Conservation (phyloP, 2,329 filamentous ascomycete genomes). For the Ophiostoma novo-ulmi region DNA sequence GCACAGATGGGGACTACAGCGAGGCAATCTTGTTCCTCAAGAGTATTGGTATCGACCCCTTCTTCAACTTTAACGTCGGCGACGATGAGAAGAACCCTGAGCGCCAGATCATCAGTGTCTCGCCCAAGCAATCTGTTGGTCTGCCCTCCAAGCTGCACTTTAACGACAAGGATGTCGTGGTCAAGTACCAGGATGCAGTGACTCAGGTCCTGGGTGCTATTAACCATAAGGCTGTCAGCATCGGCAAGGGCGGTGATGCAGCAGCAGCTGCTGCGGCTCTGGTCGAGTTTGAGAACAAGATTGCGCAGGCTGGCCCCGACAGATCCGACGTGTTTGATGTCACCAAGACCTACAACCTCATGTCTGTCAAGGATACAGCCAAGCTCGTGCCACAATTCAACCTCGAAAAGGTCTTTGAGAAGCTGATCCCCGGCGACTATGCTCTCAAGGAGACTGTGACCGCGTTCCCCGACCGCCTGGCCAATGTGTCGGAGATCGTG, state of each 20-base stretch:
- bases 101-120: constrained; percentile 35
- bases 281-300: constrained; percentile 28
- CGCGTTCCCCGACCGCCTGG: constrained; percentile 55
- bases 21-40: constrained; percentile 46
- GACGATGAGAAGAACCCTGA: constrained; percentile 43
- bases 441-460: constrained; percentile 52
- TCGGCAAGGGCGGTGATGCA: constrained; percentile 28
- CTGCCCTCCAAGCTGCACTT: constrained; percentile 60
- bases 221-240: constrained; percentile 30
- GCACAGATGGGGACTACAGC: constrained; percentile 33
- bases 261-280: constrained; percentile 32
- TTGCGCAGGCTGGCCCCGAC: constrained; percentile 21
- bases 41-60: constrained; percentile 41
- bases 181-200: constrained; percentile 46
- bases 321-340: constrained; percentile 27
- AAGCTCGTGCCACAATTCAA: constrained; percentile 53
- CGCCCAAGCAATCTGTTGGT: constrained; percentile 49
- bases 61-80: constrained; percentile 36
- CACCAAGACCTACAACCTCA: constrained; percentile 60
- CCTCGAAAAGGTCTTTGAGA: constrained; percentile 48
- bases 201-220: constrained; percentile 36
- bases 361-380: constrained; percentile 51
- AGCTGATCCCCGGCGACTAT: constrained; percentile 48
- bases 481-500: constrained; percentile 53
- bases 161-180: constrained; percentile 48